These are phyloP conservation scores for Penicillium alfredii DNA, from an alignment of 495 filamentous ascomycete genomes.

Conservation along the genomic window DNA sequence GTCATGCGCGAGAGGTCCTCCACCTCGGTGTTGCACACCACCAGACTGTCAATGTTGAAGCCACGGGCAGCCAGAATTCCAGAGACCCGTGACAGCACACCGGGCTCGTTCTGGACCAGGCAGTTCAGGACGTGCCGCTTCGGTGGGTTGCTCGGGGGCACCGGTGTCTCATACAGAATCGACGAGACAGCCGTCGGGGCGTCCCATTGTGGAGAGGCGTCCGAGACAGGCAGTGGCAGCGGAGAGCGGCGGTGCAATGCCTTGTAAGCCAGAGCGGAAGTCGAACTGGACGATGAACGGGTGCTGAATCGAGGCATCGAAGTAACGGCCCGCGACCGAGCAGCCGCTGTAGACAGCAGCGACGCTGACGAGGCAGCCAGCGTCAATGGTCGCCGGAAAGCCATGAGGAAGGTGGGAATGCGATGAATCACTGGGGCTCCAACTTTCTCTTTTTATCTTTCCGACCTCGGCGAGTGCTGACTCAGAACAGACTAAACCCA, in stretches of 20 bases:
- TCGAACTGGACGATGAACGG: constrained; percentile 55
- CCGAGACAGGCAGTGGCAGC: constrained; percentile 69
- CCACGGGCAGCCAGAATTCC: constrained; percentile 93
- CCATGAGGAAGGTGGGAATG: constrained; percentile 32
- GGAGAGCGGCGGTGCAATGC: constrained; percentile 84
- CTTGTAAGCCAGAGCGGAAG: constrained; percentile 94
- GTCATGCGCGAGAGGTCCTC: constrained; percentile 97
- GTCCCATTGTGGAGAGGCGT: constrained; percentile 77
- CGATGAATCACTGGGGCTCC: constrained; percentile 24
- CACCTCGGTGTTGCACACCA: constrained; percentile 98
- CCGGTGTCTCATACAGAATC: constrained; percentile 97
- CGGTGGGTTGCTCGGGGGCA: constrained; percentile 72
- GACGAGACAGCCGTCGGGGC: constrained; percentile 92
- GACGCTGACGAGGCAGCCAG: constrained; percentile 36
- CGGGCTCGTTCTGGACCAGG: constrained; percentile 97
- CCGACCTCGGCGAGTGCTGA: constrained; percentile 40
- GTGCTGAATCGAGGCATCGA: constrained; percentile 32
- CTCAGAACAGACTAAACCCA: constrained; percentile 17
- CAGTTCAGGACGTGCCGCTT: constrained; percentile 97
- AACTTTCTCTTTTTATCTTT: constrained; percentile 35
- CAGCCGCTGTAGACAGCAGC: constrained; percentile 28
- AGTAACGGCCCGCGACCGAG: constrained; percentile 31
- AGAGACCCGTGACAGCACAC: constrained; percentile 91
- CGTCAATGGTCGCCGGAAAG: constrained; percentile 44
- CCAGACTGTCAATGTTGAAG: constrained; percentile 98